Base-by-base conservation (phyloP, 1,284 basidiomycete genomes). In the Heimioporus punctisporus region DNA sequence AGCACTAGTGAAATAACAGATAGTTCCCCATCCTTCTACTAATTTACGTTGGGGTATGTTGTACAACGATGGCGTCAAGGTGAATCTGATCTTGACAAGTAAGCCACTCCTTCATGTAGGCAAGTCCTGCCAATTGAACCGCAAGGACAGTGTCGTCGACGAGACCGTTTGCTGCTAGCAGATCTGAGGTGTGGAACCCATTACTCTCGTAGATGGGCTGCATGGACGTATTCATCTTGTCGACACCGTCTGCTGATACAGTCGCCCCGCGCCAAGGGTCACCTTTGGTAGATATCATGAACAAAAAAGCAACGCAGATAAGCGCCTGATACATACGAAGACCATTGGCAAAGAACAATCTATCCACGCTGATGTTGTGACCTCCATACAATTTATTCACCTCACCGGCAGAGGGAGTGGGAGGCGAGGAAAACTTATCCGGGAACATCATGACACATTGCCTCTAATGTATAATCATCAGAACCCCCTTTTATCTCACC, bases 191-290 rank as follows among this genome's bases (percentile, higher is more conserved):
- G 62, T 90, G 88, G 76, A 84, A 89, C 1, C 84, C 88, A 56
- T 86, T 76, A 42, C 82, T 72, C 11, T 82, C 65, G 14, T 72
- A 76, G 53, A 89, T 83, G 1, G 83, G 84, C 60, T 85, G 83
- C 3, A 64, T 64, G 2, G 74, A 51, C 4, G 83, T 86, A 63
- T 79, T 87, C 19, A 64, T 25, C 52, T 80, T 73, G 52, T 70
- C 60, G n/a, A 78, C 70, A 30, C 74, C 74, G 28, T 80, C 77
- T 1, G 86, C 83, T 6, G 87, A 88, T 17, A 88, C 72, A 0
- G 88, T 89, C 9, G 81, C 81, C 55, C 86, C 85, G 56, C 80
- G 78, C 88, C 87, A 90, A n/a, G 88, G 86, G 64, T 90, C 88
- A 47, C 84, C 86, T 86, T 43, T 54, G 23, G 15, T 19, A 17